Base-by-base conservation (phyloP, 306 rosid genomes). In the Herpetospermum pedunculosum region DNA sequence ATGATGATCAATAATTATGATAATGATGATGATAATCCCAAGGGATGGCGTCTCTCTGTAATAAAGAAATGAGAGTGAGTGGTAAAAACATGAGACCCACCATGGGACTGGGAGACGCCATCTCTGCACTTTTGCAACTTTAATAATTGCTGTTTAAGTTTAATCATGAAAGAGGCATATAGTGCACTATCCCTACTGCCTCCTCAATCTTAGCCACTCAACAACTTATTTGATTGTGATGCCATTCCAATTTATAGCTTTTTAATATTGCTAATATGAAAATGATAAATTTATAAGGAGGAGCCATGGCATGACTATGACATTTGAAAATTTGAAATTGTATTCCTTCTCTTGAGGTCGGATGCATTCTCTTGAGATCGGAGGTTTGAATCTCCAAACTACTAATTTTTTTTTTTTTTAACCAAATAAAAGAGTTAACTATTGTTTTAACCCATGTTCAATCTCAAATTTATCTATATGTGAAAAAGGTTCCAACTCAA, bases 21-120 rank as follows among this genome's bases (percentile, higher is more conserved):
- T 70, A 70, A 70, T 70, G 43, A 70, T 46, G 18, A 70, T 47
- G 74, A 70, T 29, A 70, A 70, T 70, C 74, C 74, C 74, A 70
- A 70, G 74, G 70, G 48, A 64, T 70, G 74, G 57, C 41, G 19
- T 67, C 70, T 21, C 34, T 38, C 50, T 40, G 72, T 38, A 65
- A 65, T 0, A 11, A 11, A 65, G n/a, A 65, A 68, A 43, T 21
- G 14, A 6, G 19, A 68, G 54, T 32, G 10, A 63, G 29, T 38
- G 43, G 64, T 25, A 7, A 13, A 55, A 59, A 59, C 47, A 35
- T 35, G 41, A 19, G 49, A 38, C 49, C 73, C 73, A 26, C 38
- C 73, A 25, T n/a, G n/a, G n/a, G n/a, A n/a, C 1, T 41, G 53
- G 73, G 25, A 69, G 38, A 44, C 37, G 73, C 73, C 54, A 69